These are phyloP conservation scores for Luffa aegyptiaca DNA, from an alignment of 306 rosid genomes.

Conservation along the genomic window DNA sequence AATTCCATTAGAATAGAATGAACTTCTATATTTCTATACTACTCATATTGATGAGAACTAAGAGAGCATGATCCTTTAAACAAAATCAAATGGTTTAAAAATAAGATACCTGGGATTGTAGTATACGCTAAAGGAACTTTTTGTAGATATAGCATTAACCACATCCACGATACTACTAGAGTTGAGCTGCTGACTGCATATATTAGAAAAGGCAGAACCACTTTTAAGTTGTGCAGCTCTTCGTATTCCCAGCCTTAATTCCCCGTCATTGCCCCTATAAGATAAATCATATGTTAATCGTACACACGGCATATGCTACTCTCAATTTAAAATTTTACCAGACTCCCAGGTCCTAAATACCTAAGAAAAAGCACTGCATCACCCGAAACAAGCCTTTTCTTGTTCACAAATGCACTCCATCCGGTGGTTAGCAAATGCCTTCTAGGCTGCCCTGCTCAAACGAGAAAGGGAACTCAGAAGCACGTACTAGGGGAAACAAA, in stretches of 20 bases:
- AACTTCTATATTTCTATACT: not conserved
- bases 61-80: not conserved
- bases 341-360: constrained; percentile 19
- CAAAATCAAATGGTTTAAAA: not conserved
- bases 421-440: constrained; percentile 99
- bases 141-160: constrained; percentile 47
- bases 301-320: not conserved
- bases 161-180: constrained; percentile 45
- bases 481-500: not conserved
- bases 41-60: not conserved
- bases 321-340: not conserved
- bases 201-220: constrained; percentile 31
- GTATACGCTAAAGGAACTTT: constrained; percentile 54
- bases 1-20: not conserved
- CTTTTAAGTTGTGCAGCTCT: constrained; percentile 77
- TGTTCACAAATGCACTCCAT: constrained; percentile 98
- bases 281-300: not conserved
- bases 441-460: constrained; percentile 82
- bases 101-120: constrained; percentile 73
- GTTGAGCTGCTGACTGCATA: constrained; percentile 45
- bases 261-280: constrained; percentile 85
- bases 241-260: constrained; percentile 76
- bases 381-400: constrained; percentile 94
- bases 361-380: constrained; percentile 97
- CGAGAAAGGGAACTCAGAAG: not conserved